Base-by-base conservation (phyloP, 805 yeast species). In the Millerozyma miso region DNA sequence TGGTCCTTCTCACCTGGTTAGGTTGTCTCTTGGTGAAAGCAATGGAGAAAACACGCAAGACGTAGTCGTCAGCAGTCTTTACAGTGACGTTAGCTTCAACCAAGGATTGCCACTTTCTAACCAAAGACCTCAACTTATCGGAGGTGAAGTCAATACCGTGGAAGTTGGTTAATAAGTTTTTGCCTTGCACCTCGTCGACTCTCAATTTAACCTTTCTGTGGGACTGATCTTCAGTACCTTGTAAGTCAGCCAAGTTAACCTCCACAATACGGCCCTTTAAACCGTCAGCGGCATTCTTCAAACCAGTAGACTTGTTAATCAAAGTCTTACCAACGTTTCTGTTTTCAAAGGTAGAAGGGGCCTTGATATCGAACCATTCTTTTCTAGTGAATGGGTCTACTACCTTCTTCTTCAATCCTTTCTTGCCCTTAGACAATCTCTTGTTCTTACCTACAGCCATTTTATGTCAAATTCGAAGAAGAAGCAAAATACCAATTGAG, bases 311-410 rank as follows among this genome's bases (percentile, higher is more conserved):
- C 73, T 86, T 89, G 93, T 89, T 89, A 73, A 89, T 91, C 64
- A 89, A 79, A 60, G 97, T 89, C 83, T 89, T 88, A 73, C 97
- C 97, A 66, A 88, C 96, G 65, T 85, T 85, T 76, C 96, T 88
- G 85, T 85, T 86, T 76, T 88, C 96, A 67, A 89, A 89, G 60
- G 96, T 87, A 65, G 96, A 82, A 66, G 97, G 97, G 57, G 97
- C 97, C 80, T 88, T 88, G 79, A 88, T 85, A 74, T 85, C 91
- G 74, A 77, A 88, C 97, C 97, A 89, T 66, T 88, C 97, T 78
- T 89, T 89, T 75, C 87, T 87, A 82, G 95, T 79, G 90, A 90
- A 89, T 68, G 97, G 96, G 81, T 89, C 97, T 59, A 88, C 93
- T 70, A 85, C 89, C 83, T 83, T 89, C 95, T 89, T 90, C 95